Conservation (phyloP, 75 land plant species). For the Cunninghamia lanceolata region DNA sequence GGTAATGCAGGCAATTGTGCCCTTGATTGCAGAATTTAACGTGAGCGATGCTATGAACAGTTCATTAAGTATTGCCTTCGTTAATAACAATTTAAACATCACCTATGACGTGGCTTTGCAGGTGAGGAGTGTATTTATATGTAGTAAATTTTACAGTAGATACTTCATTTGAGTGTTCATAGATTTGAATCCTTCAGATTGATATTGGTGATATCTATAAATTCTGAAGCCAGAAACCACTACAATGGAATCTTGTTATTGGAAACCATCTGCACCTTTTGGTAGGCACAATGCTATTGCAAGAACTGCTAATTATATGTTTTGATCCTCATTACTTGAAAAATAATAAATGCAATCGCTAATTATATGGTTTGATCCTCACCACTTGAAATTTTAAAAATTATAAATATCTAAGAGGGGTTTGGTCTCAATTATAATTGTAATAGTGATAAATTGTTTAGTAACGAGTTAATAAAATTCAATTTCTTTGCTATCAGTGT, state of each 20-base stretch:
- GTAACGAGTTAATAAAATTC: background rate
- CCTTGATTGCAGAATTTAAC: conserved; percentile 30
- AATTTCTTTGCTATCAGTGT: background rate
- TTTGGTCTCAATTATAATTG: background rate
- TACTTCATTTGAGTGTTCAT: background rate
- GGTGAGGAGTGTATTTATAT: conserved; percentile 35
- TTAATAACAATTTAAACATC: conserved; percentile 49
- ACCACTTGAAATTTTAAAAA: conserved; percentile 4
- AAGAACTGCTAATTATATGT: background rate
- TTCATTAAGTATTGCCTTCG: conserved; percentile 41
- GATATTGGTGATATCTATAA: background rate
- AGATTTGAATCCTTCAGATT: background rate
- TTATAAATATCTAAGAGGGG: background rate
- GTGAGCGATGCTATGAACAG: conserved; percentile 13
- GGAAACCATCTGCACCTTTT: background rate
- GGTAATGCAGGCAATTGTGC: conserved; percentile 66
- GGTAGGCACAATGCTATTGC: background rate
- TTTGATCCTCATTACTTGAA: background rate
- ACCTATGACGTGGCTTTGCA: conserved; percentile 55
- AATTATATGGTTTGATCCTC: too few species aligned
- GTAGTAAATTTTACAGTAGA: background rate
- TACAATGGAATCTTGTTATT: background rate
- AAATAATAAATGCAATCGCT: background rate
- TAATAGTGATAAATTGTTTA: background rate
- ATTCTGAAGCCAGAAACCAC: background rate